Evolutionary conservation across 1,139 yeast species (phyloP).

Genomic region (Sugiyamaella neomexicana): DNA sequence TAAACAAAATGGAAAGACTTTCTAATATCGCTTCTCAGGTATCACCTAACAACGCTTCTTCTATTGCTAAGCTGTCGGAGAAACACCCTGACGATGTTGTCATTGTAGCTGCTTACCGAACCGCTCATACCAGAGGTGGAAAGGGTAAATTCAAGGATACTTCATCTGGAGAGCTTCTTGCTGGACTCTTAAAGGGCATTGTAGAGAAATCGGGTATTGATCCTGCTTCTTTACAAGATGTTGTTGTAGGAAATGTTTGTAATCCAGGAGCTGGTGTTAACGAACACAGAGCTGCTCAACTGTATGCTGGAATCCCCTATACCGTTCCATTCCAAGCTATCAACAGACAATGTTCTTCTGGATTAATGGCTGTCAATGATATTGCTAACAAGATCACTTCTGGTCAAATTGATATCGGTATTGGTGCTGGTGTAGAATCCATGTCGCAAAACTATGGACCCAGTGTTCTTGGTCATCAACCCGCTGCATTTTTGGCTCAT

Average conservation of each 20-base stretch:
- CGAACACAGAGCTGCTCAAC: conserved; percentile 79
- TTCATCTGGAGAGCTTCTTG: conserved; percentile 69
- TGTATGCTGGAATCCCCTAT: conserved; percentile 72
- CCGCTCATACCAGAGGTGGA: conserved; percentile 85
- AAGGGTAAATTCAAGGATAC: conserved; percentile 78
- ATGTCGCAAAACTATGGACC: conserved; percentile 87
- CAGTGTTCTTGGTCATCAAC: conserved; percentile 62
- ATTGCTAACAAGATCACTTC: conserved; percentile 82
- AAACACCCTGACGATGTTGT: conserved; percentile 86
- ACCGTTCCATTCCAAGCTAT: conserved; percentile 75
- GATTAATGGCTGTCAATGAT: conserved; percentile 85
- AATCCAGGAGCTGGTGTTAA: conserved; percentile 90
- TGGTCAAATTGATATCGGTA: conserved; percentile 89
- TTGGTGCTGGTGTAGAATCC: conserved; percentile 91
- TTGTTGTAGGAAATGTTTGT: conserved; percentile 84
- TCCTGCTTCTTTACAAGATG: conserved; percentile 69
- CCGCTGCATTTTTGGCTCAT: conserved; percentile 49
- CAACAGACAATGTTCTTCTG: conserved; percentile 94
- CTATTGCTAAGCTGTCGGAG: conserved; percentile 44
- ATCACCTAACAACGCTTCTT: conserved; percentile 37
- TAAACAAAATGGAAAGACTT: conserved; percentile 38
- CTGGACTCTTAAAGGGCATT: conserved; percentile 62
- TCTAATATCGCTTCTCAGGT: conserved; percentile 37
- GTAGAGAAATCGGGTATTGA: conserved; percentile 61
- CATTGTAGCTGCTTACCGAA: conserved; percentile 82